Evolutionary conservation across 2,329 filamentous ascomycete species (phyloP), one percentile per base, ranked within the genome.

Genomic region (Aspergillus japonicus): DNA sequence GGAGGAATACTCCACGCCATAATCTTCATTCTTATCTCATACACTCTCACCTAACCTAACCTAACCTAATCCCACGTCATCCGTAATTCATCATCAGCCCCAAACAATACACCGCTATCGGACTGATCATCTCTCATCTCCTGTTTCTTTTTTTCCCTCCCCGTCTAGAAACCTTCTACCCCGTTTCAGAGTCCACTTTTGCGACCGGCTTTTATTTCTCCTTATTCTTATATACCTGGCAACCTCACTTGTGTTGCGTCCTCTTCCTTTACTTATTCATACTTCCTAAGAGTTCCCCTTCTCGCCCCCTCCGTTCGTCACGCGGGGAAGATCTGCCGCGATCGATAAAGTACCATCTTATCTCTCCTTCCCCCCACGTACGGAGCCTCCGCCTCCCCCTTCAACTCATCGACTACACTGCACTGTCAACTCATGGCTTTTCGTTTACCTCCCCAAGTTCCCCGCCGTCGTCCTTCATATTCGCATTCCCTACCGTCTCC

Each of bases 381-480:
- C 26, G 26, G 26, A 29, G 7, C 8, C 7, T 29, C 26, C 26
- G 26, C 26, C 26, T 29, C 26, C 48, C 39, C 14, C 57, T 39
- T 50, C 39, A 31, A 55, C 14, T 23, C 50, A 55, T 23, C 50
- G 54, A 50, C 61, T 52, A 8, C 42, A 19, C n/a, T 35, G 33
- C 26, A 26, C 52, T 39, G 35, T 54, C 47, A 62, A 62, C 61
- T 21, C 51, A 77, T 77, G 75, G 75, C 75, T 26, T 75, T 77
- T 58, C 74, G 74, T 54, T 63, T 73, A 44, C 75, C 75, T 61
- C 69, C 73, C 7, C 75, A 77, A 58, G 71, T 67, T 44, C 68
- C 73, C 47, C 71, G 68, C 51, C 73, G 71, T 57, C 71, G 70
- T 59, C 71, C 70, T 23, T 73, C 74, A 26, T 75, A 75, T 53